Evolutionary conservation across 805 yeast genomes (phyloP).

Genomic region (Saccharomycopsis fodiens): DNA sequence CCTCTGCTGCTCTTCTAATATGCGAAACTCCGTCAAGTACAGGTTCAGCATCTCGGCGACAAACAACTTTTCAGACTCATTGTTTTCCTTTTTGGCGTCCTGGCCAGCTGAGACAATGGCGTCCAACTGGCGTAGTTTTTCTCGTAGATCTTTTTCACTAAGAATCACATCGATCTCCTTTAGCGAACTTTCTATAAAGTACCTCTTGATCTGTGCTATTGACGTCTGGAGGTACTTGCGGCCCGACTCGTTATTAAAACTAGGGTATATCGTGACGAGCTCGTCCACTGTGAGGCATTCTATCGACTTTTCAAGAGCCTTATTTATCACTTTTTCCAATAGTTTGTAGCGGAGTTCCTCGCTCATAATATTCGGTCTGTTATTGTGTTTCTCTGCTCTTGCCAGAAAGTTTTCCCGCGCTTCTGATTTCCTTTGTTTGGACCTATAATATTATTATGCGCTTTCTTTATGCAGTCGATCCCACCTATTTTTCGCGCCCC

Average conservation of each 20-base stretch:
- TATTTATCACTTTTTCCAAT: conserved; percentile 14
- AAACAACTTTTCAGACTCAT: conserved; percentile 2
- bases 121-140: conserved; percentile 27
- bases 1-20: not conserved
- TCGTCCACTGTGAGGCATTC: conserved; percentile 39
- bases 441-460: too few relatives aligned
- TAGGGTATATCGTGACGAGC: conserved; percentile 41
- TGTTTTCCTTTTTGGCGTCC: conserved; percentile 17
- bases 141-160: conserved; percentile 30
- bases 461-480: too few relatives aligned
- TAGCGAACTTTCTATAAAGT: conserved; percentile 35
- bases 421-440: too few relatives aligned
- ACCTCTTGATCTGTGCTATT: conserved; percentile 37
- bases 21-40: conserved; percentile 14
- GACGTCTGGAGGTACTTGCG: conserved; percentile 36
- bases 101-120: conserved; percentile 27
- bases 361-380: not conserved
- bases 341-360: conserved; percentile 11
- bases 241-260: conserved; percentile 35
- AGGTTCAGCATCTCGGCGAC: conserved; percentile 5
- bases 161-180: conserved; percentile 43
- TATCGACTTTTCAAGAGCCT: conserved; percentile 36
- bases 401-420: too few relatives aligned
- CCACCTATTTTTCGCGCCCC: too few relatives aligned
- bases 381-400: too few relatives aligned